These are phyloP conservation scores for Potentilla sterilis DNA, from an alignment of 306 rosid species.

Conservation along the genomic window DNA sequence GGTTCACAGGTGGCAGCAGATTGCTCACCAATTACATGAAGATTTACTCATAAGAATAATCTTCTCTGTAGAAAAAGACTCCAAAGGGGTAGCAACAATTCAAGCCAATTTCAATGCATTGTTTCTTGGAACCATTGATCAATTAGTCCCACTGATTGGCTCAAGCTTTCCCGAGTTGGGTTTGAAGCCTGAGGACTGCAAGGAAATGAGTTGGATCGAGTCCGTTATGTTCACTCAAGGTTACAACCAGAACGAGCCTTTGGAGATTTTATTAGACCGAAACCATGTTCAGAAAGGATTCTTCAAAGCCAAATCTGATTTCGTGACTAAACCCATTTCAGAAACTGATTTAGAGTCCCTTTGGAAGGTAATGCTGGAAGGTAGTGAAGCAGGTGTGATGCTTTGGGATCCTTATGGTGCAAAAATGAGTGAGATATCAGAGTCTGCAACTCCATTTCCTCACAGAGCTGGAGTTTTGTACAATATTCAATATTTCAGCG, in stretches of 20 bases:
- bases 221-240: background rate
- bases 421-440: slow-evolving; percentile 26
- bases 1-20: slow-evolving; percentile 31
- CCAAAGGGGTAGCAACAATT: background rate
- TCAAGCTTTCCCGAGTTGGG: slow-evolving; percentile 23
- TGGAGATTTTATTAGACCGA: slow-evolving; percentile 7
- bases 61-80: background rate
- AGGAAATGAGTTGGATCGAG: slow-evolving; percentile 17
- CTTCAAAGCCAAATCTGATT: slow-evolving; percentile 22
- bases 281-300: background rate
- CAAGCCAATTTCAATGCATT: background rate
- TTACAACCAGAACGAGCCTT: slow-evolving; percentile 3
- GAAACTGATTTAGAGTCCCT: background rate
- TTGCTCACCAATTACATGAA: slow-evolving; percentile 24
- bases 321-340: slow-evolving; percentile 15
- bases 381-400: slow-evolving; percentile 6
- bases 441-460: slow-evolving; percentile 18
- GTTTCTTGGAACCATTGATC: slow-evolving; percentile 20
- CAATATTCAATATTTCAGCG: slow-evolving; percentile 5
- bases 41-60: slow-evolving; percentile 47
- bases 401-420: slow-evolving; percentile 28
- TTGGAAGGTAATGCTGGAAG: slow-evolving; percentile 22
- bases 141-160: background rate
- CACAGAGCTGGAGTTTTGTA: slow-evolving; percentile 1
- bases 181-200: slow-evolving; percentile 12